Conservation (phyloP, 208 protist genomes). For the Crithidia brevicula region DNA sequence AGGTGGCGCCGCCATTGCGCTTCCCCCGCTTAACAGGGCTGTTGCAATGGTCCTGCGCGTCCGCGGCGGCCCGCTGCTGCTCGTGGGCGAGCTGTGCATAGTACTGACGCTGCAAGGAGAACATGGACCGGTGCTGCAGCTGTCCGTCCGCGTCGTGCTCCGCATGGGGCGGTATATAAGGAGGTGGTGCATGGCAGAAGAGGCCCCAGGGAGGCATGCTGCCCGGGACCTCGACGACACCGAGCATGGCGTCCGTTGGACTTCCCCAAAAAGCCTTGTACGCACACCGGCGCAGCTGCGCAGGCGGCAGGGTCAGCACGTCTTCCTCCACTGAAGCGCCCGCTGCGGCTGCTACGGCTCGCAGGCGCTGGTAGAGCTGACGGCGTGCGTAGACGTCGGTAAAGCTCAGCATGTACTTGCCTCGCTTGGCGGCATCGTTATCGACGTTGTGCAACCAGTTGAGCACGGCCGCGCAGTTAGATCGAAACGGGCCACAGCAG, state of each 20-base stretch:
- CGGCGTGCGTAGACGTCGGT: conserved; percentile 26
- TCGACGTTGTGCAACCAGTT: conserved; percentile 1
- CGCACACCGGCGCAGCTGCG: conserved; percentile 7
- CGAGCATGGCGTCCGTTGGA: conserved; percentile 51
- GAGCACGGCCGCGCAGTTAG: neutral
- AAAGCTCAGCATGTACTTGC: conserved; percentile 21
- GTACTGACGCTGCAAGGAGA: conserved; percentile 30
- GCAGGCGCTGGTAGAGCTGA: conserved; percentile 6
- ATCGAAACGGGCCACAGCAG: neutral
- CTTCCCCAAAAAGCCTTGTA: conserved; percentile 36
- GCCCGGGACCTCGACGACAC: conserved; percentile 42
- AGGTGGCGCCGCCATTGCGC: neutral
- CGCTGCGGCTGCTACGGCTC: neutral
- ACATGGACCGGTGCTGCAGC: neutral
- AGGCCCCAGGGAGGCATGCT: conserved; percentile 45
- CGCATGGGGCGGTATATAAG: neutral
- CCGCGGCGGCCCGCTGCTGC: neutral
- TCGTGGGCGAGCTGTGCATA: conserved; percentile 20
- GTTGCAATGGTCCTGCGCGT: neutral
- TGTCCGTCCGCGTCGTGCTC: neutral
- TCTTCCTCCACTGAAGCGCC: neutral
- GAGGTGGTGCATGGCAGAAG: conserved; percentile 14
- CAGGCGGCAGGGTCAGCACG: neutral
- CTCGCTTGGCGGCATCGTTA: conserved; percentile 7
- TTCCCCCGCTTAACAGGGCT: neutral